Conservation (phyloP, 306 rosid genomes). For the Pyrus pyrifolia region DNA sequence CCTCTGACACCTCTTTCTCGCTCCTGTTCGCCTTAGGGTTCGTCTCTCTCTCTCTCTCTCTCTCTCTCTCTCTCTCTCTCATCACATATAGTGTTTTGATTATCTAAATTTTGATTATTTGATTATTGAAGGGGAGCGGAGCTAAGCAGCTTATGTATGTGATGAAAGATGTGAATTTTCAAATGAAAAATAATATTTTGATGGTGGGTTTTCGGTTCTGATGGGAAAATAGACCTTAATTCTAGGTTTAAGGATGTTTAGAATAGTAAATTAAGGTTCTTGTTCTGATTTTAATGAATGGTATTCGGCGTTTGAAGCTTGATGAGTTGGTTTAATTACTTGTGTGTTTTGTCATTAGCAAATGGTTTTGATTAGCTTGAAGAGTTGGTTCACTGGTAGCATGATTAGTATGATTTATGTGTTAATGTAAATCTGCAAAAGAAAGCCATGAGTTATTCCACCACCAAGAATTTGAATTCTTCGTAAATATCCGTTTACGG, state of each 20-base stretch:
- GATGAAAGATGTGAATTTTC: neutral
- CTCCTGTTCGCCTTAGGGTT: conserved; percentile 21
- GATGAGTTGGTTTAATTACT: neutral
- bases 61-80: neutral
- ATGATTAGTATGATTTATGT: neutral
- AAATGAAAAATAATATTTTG: neutral
- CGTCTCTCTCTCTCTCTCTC: neutral
- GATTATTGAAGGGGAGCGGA: neutral
- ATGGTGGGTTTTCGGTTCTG: neutral
- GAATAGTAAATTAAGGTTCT: neutral
- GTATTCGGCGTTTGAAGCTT: neutral
- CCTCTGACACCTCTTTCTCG: neutral
- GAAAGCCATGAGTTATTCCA: neutral
- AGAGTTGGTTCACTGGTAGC: neutral
- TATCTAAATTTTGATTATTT: neutral
- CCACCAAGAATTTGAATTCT: neutral
- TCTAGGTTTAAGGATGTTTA: neutral
- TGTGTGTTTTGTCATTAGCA: neutral
- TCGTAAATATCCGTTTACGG: neutral
- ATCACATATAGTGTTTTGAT: neutral
- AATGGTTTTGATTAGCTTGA: neutral
- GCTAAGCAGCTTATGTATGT: neutral
- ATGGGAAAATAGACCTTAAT: neutral
- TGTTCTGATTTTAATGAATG: neutral
- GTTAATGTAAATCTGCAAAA: neutral